Percentiles rank a stretch among this genome's conserved stretches.
These are phyloP conservation scores for Bipolaris victoriae DNA, from an alignment of 2,329 filamentous ascomycete species.

Conservation along the genomic window DNA sequence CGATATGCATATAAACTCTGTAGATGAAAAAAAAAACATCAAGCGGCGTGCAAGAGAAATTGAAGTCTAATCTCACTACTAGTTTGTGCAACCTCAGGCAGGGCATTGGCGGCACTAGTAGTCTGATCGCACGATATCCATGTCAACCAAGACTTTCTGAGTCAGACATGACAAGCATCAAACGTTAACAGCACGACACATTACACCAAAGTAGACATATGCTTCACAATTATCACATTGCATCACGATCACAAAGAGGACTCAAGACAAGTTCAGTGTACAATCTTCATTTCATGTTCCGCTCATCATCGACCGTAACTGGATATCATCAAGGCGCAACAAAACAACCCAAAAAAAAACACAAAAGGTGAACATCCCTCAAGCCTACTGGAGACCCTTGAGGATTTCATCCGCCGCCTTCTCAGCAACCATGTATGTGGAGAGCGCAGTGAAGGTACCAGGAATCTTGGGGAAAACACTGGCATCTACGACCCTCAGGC, in stretches of 20 bases:
- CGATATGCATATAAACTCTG: too few species aligned
- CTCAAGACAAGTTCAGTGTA: too few species aligned
- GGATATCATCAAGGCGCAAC: not conserved
- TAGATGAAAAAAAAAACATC: too few species aligned
- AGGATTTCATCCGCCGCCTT: slow-evolving; percentile 68
- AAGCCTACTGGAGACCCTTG: slow-evolving; percentile 12
- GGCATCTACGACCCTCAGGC: slow-evolving; percentile 57
- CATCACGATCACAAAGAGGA: too few species aligned
- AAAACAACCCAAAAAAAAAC: not conserved
- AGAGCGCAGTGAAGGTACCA: slow-evolving; percentile 60
- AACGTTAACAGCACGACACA: not conserved
- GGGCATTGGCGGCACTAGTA: too few species aligned
- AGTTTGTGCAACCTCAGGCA: too few species aligned
- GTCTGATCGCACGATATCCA: too few species aligned
- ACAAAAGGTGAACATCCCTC: not conserved
- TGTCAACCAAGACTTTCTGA: too few species aligned
- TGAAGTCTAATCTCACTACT: too few species aligned
- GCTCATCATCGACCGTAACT: not conserved
- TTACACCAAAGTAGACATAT: not conserved
- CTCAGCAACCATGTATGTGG: slow-evolving; percentile 64
- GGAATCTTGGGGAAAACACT: slow-evolving; percentile 48
- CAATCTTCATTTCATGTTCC: not conserved
- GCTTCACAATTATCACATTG: too few species aligned
- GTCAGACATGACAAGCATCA: too few species aligned
- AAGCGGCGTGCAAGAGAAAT: too few species aligned